Base-by-base conservation (phyloP, 129 eudicot genomes). In the Saussurea involucrata region DNA sequence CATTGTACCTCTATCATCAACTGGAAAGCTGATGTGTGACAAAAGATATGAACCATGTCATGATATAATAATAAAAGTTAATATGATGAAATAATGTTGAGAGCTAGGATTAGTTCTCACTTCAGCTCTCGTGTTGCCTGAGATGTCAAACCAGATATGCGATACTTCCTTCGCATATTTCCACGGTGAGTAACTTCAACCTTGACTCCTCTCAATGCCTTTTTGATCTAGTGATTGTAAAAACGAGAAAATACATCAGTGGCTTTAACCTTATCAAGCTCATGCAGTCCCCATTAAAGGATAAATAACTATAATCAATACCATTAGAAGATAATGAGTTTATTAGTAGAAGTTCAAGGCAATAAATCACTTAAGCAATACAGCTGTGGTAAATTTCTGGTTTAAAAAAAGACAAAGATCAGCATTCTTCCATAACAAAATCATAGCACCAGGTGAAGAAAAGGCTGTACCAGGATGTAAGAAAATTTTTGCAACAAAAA, bases 141-240 rank as follows among this genome's bases (percentile, higher is more conserved):
- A 60, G 99, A 88, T 61, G 99, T 95, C 75, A 95, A 67, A 8
- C 99, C 99, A 74, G 97, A 89, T 67, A 95, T 90, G 4, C 96
- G 87, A 83, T 95, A 95, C 74, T 95, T 95, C 75, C 99, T 71
- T 2, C 99, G 89, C 96, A 92, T 92, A 42, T 87, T 88, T 46
- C 99, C 99, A 32, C 99, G 92, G 77, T 95, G 99, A 28, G 97
- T 92, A 78, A 95, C 99, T 86, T 95, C 99, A 77, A 92, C 99
- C 74, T 92, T 95, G 17, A 95, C 95, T 29, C 99, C 99, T 71
- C 99, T 85, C 24, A 95, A 75, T 15, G 99, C 99, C 84, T 92
- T 95, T 80, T 95, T 95, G 8, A 95, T 95, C 99, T 95, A 85
- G 75, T 46, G 40, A 22, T 11, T 0, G 20, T 27, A 69, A 63